Conservation (phyloP, 257 asterid species). For the Solanum bulbocastanum region DNA sequence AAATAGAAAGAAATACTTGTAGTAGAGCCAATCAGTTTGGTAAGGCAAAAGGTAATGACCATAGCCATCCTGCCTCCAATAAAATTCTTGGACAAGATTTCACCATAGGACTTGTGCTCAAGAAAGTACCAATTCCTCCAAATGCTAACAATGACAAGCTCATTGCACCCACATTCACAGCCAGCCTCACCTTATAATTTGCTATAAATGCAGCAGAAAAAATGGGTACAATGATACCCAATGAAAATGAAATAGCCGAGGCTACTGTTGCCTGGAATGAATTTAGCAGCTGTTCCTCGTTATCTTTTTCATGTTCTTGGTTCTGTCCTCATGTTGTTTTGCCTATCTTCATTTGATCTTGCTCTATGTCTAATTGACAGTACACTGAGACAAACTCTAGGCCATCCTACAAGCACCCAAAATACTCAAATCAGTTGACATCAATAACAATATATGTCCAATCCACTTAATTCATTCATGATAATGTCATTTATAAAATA, state of each 20-base stretch:
- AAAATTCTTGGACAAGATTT: constrained; percentile 40
- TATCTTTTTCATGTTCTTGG: background rate
- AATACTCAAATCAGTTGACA: too few relatives aligned
- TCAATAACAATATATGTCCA: too few relatives aligned
- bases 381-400: constrained; percentile 53
- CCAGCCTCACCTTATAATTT: constrained; percentile 29
- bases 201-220: constrained; percentile 42
- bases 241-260: constrained; percentile 40
- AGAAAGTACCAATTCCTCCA: constrained; percentile 42
- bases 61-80: constrained; percentile 70
- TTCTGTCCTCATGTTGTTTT: background rate
- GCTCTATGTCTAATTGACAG: constrained; percentile 51
- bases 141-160: constrained; percentile 42
- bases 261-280: constrained; percentile 51
- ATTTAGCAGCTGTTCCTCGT: constrained; percentile 37
- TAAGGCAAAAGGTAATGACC: too few relatives aligned
- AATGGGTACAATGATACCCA: constrained; percentile 48
- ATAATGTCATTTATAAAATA: too few relatives aligned
- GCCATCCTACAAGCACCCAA: constrained; percentile 76
- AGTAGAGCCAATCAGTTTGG: too few relatives aligned
- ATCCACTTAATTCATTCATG: too few relatives aligned
- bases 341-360: constrained; percentile 46
- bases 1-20: too few relatives aligned
- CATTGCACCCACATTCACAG: constrained; percentile 32
- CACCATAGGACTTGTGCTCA: constrained; percentile 34